Evolutionary conservation across 306 rosid genomes (phyloP), one percentile per base, ranked within the genome.

Genomic region (Quercus variabilis): DNA sequence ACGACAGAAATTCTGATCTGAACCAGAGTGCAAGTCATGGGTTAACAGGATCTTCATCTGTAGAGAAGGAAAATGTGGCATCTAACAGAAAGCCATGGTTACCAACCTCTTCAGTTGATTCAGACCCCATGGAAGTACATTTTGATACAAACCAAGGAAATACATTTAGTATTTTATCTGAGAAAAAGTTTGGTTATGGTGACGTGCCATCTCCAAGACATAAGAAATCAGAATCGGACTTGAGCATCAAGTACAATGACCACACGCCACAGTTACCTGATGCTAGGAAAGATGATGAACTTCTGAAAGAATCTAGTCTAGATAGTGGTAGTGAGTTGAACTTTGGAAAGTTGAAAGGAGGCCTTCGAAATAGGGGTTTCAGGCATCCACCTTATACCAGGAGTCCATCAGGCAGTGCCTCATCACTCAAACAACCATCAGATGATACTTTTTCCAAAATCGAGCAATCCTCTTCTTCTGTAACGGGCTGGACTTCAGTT

Each of bases 301-400:
- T 74, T 67, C 31, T 21, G 18, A 81, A 77, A 62, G 88, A 78
- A 62, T 80, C 86, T 68, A 79, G 20, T 43, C 64, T 68, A 55
- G 93, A 80, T 72, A 71, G 81, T 73, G 85, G 26, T 33, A 83
- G 55, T 71, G 96, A 87, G 82, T 85, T 95, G 76, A 86, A 54
- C 71, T 90, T 83, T 43, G 93, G 91, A 79, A 71, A 75, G 1
- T 80, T 95, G 91, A 95, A 71, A 75, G 99, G 99, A 59, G 99
- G 99, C 73, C 52, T 91, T 74, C 94, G 97, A 79, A 91, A 93
- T 73, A 93, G 86, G 85, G 91, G 88, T 79, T 63, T 59, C 46
- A 84, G 65, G 70, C 84, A 51, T 67, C 91, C 92, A 11, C 86
- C 87, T 13, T 85, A 87, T 86, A 38, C 52, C 59, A 89, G 79